These are phyloP conservation scores for Pseudoperonospora humuli DNA, from an alignment of 352 stramenopile species.

Conservation along the genomic window DNA sequence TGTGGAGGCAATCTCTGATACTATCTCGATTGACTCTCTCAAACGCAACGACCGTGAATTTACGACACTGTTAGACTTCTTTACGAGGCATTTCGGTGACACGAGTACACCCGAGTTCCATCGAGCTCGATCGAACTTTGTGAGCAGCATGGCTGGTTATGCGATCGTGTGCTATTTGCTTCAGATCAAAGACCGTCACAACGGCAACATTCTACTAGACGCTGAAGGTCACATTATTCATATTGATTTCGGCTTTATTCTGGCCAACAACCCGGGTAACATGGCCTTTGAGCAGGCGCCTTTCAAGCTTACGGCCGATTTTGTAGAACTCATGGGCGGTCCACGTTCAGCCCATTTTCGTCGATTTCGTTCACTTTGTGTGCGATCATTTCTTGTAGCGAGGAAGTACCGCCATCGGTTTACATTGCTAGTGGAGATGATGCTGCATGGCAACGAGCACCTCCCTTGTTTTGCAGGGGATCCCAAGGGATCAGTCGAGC, in stretches of 20 bases:
- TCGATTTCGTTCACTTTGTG: slow-evolving; percentile 93
- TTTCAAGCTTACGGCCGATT: slow-evolving; percentile 97
- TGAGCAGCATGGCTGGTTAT: slow-evolving; percentile 82
- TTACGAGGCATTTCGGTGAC: slow-evolving; percentile 88
- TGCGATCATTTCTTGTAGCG: slow-evolving; percentile 92
- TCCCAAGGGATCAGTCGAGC: slow-evolving; percentile 86
- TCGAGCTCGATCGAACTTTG: slow-evolving; percentile 80
- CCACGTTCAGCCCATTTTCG: slow-evolving; percentile 88
- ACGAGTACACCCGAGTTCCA: slow-evolving; percentile 59
- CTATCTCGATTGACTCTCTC: slow-evolving; percentile 96
- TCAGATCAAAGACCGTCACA: slow-evolving; percentile 97
- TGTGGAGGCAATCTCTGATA: slow-evolving; percentile 95
- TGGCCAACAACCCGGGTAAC: slow-evolving; percentile 91
- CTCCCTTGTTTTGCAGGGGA: slow-evolving; percentile 92
- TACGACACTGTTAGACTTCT: slow-evolving; percentile 91
- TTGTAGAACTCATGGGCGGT: slow-evolving; percentile 94
- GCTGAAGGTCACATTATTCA: slow-evolving; percentile 95
- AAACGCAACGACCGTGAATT: slow-evolving; percentile 94
- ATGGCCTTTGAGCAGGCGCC: slow-evolving; percentile 93
- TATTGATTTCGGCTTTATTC: slow-evolving; percentile 96
- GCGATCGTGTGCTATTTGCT: slow-evolving; percentile 95
- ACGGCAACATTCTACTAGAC: slow-evolving; percentile 96
- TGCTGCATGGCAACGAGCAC: slow-evolving; percentile 94
- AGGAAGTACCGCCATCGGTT: slow-evolving; percentile 93
- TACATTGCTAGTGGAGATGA: slow-evolving; percentile 95